Percentiles rank a stretch among this genome's conserved stretches.
These are phyloP conservation scores for Dothideomycetes sp. DNA, from an alignment of 2,329 filamentous ascomycete genomes.

Conservation along the genomic window DNA sequence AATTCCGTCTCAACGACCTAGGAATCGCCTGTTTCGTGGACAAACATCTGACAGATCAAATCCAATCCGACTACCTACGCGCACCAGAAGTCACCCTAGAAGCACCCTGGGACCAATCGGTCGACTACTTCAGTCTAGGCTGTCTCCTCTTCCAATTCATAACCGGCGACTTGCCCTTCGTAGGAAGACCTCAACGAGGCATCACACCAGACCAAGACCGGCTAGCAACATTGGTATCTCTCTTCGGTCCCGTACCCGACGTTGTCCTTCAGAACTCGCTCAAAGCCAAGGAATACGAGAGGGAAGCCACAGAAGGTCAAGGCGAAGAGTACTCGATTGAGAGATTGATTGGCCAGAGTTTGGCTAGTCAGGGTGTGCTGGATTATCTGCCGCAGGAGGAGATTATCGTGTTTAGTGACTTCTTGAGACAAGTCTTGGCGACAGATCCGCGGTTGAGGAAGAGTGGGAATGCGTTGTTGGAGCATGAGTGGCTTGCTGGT, in stretches of 20 bases:
- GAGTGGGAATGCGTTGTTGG: not conserved
- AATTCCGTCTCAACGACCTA: conserved; percentile 21
- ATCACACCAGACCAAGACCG: conserved; percentile 17
- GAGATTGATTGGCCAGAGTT: conserved; percentile 6
- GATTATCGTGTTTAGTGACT: conserved; percentile 13
- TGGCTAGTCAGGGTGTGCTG: not conserved
- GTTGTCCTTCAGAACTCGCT: conserved; percentile 15
- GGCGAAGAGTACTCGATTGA: conserved; percentile 5
- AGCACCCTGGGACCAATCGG: conserved; percentile 20
- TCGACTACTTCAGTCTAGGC: conserved; percentile 24
- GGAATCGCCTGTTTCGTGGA: conserved; percentile 20
- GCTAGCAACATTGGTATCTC: conserved; percentile 17
- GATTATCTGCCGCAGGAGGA: conserved; percentile 12
- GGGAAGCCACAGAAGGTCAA: conserved; percentile 6
- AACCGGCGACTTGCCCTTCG: conserved; percentile 18
- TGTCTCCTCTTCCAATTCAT: conserved; percentile 18
- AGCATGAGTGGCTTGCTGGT: conserved; percentile 8
- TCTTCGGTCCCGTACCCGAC: conserved; percentile 16
- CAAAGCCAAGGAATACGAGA: conserved; percentile 15
- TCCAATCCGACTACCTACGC: conserved; percentile 22
- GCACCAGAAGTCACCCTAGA: conserved; percentile 24
- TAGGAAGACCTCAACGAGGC: conserved; percentile 11
- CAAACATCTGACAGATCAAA: conserved; percentile 19
- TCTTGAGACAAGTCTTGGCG: conserved; percentile 13
- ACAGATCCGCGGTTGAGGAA: conserved; percentile 9